Conservation (phyloP, 768 basidiomycete genomes). For the Serendipita indica region DNA sequence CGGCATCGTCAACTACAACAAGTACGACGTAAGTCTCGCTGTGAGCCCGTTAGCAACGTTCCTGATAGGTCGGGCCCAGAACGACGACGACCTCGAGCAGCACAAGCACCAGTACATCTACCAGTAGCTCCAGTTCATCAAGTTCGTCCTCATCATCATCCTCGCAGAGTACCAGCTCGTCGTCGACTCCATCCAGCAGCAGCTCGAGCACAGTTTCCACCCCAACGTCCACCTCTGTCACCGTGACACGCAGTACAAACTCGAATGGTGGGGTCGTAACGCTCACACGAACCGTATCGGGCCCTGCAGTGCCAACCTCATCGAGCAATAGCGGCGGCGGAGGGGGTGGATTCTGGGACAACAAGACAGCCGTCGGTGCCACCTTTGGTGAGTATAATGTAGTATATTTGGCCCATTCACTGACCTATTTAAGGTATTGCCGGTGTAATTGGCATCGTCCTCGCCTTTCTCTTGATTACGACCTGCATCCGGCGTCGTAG, state of each 20-base stretch:
- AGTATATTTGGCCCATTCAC: neutral
- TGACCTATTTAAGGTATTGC: conserved; percentile 24
- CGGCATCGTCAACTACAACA: no score
- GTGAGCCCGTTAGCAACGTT: no score
- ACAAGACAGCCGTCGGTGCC: neutral
- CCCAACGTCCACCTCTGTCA: neutral
- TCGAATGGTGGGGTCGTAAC: neutral
- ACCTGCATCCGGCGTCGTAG: conserved; percentile 48
- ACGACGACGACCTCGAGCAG: no score
- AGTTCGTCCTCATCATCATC: neutral
- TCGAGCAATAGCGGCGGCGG: neutral
- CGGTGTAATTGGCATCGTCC: conserved; percentile 40
- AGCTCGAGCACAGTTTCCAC: neutral
- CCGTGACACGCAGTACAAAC: neutral
- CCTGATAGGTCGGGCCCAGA: no score
- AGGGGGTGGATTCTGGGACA: neutral
- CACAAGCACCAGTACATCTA: no score
- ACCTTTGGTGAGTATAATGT: neutral
- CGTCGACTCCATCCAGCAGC: neutral
- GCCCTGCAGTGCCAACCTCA: neutral
- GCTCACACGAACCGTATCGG: neutral
- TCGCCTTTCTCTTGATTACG: conserved; percentile 36
- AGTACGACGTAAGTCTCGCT: no score
- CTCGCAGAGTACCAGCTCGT: neutral
- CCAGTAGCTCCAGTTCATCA: neutral